phyloP scores from a whole-genome alignment of 2,329 filamentous ascomycete species.

The Salinomyces thailandicus region DNA sequence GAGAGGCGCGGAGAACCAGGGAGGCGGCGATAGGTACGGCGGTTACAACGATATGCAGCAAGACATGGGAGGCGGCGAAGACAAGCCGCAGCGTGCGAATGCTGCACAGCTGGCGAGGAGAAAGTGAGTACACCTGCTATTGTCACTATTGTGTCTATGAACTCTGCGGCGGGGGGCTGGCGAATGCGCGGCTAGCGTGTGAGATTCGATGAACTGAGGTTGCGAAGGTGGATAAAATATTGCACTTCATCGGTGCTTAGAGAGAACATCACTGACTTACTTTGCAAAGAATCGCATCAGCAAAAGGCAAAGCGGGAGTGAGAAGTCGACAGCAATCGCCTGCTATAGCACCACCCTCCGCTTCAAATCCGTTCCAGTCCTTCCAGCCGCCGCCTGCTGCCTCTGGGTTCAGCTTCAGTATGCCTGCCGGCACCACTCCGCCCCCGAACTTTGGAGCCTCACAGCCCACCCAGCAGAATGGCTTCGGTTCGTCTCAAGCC shows the following conservation, averaged over 20 bases:
- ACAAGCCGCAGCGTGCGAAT: slow-evolving; percentile 22
- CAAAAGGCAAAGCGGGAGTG: slow-evolving; percentile 4
- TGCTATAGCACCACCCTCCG: slow-evolving; percentile 1
- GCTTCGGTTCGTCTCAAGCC: not conserved
- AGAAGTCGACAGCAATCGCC: slow-evolving; percentile 9
- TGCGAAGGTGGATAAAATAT: too few species aligned
- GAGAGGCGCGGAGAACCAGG: slow-evolving; percentile 17
- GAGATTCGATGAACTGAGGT: too few species aligned
- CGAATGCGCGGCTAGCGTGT: too few species aligned
- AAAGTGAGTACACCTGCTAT: slow-evolving; percentile 21
- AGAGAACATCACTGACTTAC: too few species aligned
- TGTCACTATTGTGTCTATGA: too few species aligned
- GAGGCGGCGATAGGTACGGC: slow-evolving; percentile 22
- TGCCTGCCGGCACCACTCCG: slow-evolving; percentile 5
- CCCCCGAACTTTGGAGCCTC: slow-evolving; percentile 5
- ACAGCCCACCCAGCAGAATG: slow-evolving; percentile 2
- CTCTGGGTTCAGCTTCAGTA: slow-evolving; percentile 8
- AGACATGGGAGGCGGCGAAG: slow-evolving; percentile 8
- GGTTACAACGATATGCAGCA: slow-evolving; percentile 5
- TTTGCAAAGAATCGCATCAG: slow-evolving; percentile 5
- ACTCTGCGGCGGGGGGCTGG: too few species aligned
- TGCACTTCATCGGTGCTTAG: too few species aligned
- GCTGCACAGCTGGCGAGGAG: slow-evolving; percentile 26
- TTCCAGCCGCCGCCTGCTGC: slow-evolving; percentile 8
- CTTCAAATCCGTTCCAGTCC: slow-evolving; percentile 8